Evolutionary conservation across 2,329 filamentous ascomycete species (phyloP).

Genomic region (Truncatella angustata): DNA sequence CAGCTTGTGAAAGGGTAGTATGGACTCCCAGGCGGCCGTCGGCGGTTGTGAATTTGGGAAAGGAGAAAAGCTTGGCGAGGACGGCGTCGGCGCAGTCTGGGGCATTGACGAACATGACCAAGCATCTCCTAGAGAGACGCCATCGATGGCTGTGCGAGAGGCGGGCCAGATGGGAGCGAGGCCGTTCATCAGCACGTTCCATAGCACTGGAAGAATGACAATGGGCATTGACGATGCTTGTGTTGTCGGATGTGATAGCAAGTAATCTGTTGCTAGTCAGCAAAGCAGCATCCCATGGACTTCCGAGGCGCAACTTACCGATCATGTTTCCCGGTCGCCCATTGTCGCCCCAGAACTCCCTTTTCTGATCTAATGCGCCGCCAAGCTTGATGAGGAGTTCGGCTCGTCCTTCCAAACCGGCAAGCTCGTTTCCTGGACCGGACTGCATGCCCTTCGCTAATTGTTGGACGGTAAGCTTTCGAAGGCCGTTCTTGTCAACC

Average conservation of each 20-base stretch:
- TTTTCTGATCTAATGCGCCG: constrained; percentile 70
- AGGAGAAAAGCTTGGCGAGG: constrained; percentile 14
- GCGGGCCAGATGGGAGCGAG: constrained; percentile 85
- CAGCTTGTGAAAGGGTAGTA: constrained; percentile 59
- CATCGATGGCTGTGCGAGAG: constrained; percentile 83
- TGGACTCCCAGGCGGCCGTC: constrained; percentile 26
- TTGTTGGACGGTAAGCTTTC: constrained; percentile 68
- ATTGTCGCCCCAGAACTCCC: constrained; percentile 79
- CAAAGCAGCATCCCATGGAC: not conserved
- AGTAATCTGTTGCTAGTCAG: constrained; percentile 65
- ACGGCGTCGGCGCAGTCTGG: constrained; percentile 8
- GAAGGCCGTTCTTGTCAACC: constrained; percentile 81
- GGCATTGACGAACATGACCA: constrained; percentile 72
- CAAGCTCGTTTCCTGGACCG: constrained; percentile 73
- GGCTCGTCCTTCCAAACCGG: constrained; percentile 81
- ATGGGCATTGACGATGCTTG: constrained; percentile 82
- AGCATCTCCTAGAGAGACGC: constrained; percentile 84
- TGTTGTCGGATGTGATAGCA: constrained; percentile 88
- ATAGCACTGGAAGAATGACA: constrained; percentile 57
- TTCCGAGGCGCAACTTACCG: constrained; percentile 52
- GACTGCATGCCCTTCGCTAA: constrained; percentile 85
- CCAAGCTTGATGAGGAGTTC: constrained; percentile 74
- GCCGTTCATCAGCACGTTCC: constrained; percentile 86
- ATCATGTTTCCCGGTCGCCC: constrained; percentile 92
- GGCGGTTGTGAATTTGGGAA: constrained; percentile 11